Evolutionary conservation across 1,284 basidiomycete genomes (phyloP).

Genomic region (Heterobasidion occidentale): DNA sequence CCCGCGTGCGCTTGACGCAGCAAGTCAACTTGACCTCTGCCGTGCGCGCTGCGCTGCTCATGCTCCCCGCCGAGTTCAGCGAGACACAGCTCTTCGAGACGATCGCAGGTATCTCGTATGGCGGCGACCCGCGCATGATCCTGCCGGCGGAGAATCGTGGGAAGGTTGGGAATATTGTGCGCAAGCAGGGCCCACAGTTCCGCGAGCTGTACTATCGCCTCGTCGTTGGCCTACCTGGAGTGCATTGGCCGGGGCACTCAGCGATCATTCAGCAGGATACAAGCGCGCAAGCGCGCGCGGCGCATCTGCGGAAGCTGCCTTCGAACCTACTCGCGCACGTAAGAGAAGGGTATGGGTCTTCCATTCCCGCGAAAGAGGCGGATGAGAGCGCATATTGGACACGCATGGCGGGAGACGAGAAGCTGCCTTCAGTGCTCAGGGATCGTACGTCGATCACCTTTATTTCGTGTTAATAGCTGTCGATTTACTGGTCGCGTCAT

Average conservation of each 20-base stretch:
- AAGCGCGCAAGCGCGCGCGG: constrained; percentile 54
- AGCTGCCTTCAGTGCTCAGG: constrained; percentile 47
- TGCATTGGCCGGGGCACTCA: constrained; percentile 54
- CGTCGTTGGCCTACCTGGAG: constrained; percentile 67
- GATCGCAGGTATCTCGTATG: constrained; percentile 85
- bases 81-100: constrained; percentile 81
- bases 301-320: constrained; percentile 74
- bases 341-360: constrained; percentile 39
- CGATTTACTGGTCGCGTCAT: not conserved
- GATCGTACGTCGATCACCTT: constrained; percentile 40
- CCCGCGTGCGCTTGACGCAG: constrained; percentile 84
- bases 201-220: constrained; percentile 80
- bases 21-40: constrained; percentile 92
- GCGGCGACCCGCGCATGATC: constrained; percentile 89
- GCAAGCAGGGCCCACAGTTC: constrained; percentile 78
- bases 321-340: constrained; percentile 53
- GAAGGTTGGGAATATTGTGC: constrained; percentile 93
- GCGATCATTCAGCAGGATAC: constrained; percentile 63
- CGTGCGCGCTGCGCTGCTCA: constrained; percentile 70
- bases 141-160: constrained; percentile 91
- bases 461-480: not conserved
- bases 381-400: constrained; percentile 77
- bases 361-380: constrained; percentile 26
- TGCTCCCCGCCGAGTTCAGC: constrained; percentile 55
- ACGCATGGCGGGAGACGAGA: constrained; percentile 56